These are phyloP conservation scores for Triticum timopheevii DNA, from an alignment of 176 grass and related monocot species.

Conservation along the genomic window DNA sequence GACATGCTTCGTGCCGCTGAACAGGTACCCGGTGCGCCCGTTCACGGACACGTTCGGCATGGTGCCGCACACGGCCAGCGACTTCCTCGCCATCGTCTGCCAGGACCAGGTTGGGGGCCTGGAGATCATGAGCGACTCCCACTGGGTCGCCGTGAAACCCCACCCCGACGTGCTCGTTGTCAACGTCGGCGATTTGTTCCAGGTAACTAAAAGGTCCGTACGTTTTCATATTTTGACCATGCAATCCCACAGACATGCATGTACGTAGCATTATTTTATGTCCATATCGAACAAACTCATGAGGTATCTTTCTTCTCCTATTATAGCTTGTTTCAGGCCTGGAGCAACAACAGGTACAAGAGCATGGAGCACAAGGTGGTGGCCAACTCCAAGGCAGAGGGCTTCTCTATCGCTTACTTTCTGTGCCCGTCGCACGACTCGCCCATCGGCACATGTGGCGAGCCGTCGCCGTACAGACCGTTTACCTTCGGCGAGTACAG, in stretches of 20 bases:
- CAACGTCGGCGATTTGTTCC: slow-evolving; percentile 86
- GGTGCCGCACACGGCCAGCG: slow-evolving; percentile 81
- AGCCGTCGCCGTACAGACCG: slow-evolving; percentile 51
- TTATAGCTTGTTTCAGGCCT: not conserved
- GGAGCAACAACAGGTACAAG: slow-evolving; percentile 77
- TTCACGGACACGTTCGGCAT: slow-evolving; percentile 49
- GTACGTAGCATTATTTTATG: too few species aligned
- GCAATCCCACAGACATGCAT: too few species aligned
- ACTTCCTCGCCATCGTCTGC: slow-evolving; percentile 63
- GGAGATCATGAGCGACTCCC: slow-evolving; percentile 46
- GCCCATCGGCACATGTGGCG: slow-evolving; percentile 32
- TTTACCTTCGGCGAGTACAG: slow-evolving; percentile 62
- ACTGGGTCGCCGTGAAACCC: slow-evolving; percentile 63
- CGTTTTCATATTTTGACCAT: too few species aligned
- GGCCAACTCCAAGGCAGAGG: slow-evolving; percentile 48
- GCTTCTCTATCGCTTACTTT: slow-evolving; percentile 77
- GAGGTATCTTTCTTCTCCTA: too few species aligned
- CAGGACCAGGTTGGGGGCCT: slow-evolving; percentile 66
- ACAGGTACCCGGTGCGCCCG: slow-evolving; percentile 65
- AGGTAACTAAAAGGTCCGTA: not conserved
- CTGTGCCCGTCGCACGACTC: slow-evolving; percentile 36
- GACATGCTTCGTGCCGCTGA: slow-evolving; percentile 70
- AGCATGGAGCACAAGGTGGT: slow-evolving; percentile 79
- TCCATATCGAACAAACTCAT: too few species aligned
- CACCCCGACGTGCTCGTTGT: slow-evolving; percentile 54